phyloP scores from a whole-genome alignment of 2,329 filamentous ascomycete species.

The Penicillium digitatum region DNA sequence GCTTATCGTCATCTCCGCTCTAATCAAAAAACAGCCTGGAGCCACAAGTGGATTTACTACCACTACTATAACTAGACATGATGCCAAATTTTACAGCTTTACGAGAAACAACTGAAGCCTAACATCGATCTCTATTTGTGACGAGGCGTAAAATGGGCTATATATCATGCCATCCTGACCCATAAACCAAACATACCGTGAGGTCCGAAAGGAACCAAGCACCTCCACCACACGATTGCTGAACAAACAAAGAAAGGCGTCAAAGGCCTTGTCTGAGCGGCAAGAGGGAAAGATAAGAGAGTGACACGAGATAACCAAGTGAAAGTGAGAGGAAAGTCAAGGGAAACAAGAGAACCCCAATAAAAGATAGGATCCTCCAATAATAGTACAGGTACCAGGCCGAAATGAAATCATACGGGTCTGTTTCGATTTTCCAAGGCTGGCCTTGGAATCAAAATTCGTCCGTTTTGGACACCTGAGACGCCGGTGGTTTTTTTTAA shows the following conservation, averaged over 20 bases:
- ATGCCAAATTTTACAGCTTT: background rate
- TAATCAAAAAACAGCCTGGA: background rate
- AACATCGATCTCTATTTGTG: constrained; percentile 21
- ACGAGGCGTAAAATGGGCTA: constrained; percentile 22
- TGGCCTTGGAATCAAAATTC: constrained; percentile 11
- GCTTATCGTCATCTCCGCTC: constrained; percentile 11
- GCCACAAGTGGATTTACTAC: background rate
- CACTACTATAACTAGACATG: background rate
- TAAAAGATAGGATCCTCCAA: constrained; percentile 14
- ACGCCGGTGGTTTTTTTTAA: constrained; percentile 28
- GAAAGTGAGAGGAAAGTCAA: constrained; percentile 10
- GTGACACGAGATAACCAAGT: constrained; percentile 11
- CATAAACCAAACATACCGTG: constrained; percentile 5
- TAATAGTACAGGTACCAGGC: constrained; percentile 37
- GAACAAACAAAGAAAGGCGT: constrained; percentile 7
- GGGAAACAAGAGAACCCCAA: constrained; percentile 3
- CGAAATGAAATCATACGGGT: constrained; percentile 6
- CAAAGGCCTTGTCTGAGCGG: constrained; percentile 11
- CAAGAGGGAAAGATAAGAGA: constrained; percentile 6
- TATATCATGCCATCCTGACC: constrained; percentile 16
- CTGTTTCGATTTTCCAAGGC: constrained; percentile 10
- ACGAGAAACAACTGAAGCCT: background rate
- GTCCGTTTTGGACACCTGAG: constrained; percentile 28
- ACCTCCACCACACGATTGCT: constrained; percentile 6
- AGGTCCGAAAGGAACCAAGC: background rate